Percentiles rank a stretch among this genome's conserved stretches.
Conservation (phyloP, 2,329 filamentous ascomycete species). For the Coniosporium tulheliwenetii region DNA sequence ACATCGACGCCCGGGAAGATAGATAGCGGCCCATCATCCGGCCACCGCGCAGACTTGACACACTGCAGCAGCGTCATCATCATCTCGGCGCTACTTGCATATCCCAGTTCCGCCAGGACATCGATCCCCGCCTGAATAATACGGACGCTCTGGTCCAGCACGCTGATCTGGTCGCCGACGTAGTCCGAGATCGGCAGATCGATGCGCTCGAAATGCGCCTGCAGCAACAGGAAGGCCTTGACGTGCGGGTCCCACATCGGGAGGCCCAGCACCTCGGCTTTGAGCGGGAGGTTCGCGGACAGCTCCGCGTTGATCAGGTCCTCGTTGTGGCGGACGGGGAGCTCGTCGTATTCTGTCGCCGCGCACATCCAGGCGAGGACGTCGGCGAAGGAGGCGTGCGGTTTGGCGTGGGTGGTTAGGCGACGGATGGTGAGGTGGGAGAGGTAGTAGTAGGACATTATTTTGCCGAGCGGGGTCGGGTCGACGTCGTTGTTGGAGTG, state of each 20-base stretch:
- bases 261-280: slow-evolving; percentile 46
- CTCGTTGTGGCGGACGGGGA: slow-evolving; percentile 95
- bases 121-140: slow-evolving; percentile 94
- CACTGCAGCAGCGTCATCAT: slow-evolving; percentile 81
- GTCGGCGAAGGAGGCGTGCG: slow-evolving; percentile 62
- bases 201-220: slow-evolving; percentile 88
- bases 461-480: slow-evolving; percentile 82
- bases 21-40: slow-evolving; percentile 59
- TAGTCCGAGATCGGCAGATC: slow-evolving; percentile 93
- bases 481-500: slow-evolving; percentile 82
- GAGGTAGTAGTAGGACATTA: slow-evolving; percentile 97
- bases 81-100: slow-evolving; percentile 57
- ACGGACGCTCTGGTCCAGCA: slow-evolving; percentile 91
- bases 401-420: slow-evolving; percentile 61
- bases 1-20: slow-evolving; percentile 60
- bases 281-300: slow-evolving; percentile 63
- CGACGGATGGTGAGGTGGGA: slow-evolving; percentile 89
- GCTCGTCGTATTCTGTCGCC: slow-evolving; percentile 91
- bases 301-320: slow-evolving; percentile 91
- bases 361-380: slow-evolving; percentile 83
- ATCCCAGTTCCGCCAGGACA: slow-evolving; percentile 78
- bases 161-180: slow-evolving; percentile 76
- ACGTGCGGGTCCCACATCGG: slow-evolving; percentile 99
- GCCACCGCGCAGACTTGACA: slow-evolving; percentile 88
- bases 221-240: slow-evolving; percentile 84